Percentiles rank a stretch among this genome's conserved stretches.
Conservation (phyloP, 2,329 filamentous ascomycete genomes). For the Colletotrichum sp. region DNA sequence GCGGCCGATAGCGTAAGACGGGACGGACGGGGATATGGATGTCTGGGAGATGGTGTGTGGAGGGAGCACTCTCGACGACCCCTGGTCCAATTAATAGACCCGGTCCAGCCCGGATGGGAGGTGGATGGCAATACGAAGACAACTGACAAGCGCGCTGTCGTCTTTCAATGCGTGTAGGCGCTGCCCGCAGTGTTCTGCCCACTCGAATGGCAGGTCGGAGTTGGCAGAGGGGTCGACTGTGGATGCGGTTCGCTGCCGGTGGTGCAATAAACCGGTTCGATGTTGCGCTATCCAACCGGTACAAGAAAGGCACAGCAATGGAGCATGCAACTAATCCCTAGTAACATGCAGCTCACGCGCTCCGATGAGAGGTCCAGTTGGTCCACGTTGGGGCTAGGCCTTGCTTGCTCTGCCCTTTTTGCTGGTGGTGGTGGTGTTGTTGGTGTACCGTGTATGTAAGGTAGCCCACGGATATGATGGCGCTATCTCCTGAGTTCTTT, state of each 20-base stretch:
- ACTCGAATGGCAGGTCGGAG: not conserved
- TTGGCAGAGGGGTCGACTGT: not conserved
- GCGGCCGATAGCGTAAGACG: conserved; percentile 16
- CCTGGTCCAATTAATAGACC: conserved; percentile 17
- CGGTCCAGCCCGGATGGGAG: conserved; percentile 11
- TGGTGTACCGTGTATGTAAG: not conserved
- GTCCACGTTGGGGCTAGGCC: conserved; percentile 12
- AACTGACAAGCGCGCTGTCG: not conserved
- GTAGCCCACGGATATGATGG: not conserved
- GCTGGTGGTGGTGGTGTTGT: not conserved
- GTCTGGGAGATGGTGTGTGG: conserved; percentile 19
- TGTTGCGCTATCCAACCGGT: not conserved
- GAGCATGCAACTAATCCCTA: not conserved
- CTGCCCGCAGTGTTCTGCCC: not conserved
- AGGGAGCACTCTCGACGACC: conserved; percentile 6
- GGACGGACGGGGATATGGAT: conserved; percentile 16
- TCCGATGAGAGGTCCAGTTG: conserved; percentile 1
- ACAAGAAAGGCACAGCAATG: not conserved
- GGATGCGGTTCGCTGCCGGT: conserved; percentile 14
- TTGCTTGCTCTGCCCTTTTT: not conserved
- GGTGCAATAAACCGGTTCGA: conserved; percentile 18
- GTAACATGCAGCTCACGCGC: not conserved
- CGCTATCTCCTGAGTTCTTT: not conserved
- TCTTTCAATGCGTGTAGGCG: not conserved
- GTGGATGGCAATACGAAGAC: conserved; percentile 11